A percentile compares a stretch with the other conserved stretches of the same genome.
Conservation (phyloP, 176 grass and related monocot species). For the Oryza meyeriana region DNA sequence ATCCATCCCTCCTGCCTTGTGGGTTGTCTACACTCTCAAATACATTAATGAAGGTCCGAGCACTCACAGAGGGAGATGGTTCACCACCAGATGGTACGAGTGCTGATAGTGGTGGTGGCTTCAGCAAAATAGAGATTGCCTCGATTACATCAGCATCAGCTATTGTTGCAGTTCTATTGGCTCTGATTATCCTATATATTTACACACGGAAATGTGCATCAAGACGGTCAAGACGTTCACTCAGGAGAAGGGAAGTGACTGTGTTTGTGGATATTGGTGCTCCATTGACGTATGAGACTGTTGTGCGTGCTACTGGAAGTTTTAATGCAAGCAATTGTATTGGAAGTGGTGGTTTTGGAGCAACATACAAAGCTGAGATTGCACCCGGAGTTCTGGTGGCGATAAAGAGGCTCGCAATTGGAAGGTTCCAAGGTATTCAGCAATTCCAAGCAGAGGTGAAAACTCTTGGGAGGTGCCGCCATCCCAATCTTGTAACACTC, state of each 20-base stretch:
- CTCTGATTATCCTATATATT: constrained; percentile 74
- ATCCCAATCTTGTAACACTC: constrained; percentile 88
- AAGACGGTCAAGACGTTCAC: constrained; percentile 47
- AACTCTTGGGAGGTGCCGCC: constrained; percentile 75
- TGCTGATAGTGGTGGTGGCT: constrained; percentile 25
- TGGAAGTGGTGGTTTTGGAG: constrained; percentile 92
- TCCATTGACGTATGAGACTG: constrained; percentile 79
- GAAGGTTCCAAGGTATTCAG: constrained; percentile 86
- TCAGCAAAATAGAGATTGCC: constrained; percentile 95
- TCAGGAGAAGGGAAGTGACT: constrained; percentile 67
- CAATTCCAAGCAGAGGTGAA: constrained; percentile 95
- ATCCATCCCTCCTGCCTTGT: constrained; percentile 58
- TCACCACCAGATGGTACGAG: constrained; percentile 35
- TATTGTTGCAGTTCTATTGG: constrained; percentile 89
- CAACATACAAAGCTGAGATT: constrained; percentile 96
- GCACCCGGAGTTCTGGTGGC: constrained; percentile 85
- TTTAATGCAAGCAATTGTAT: constrained; percentile 96
- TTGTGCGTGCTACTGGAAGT: constrained; percentile 67
- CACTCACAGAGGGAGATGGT: constrained; percentile 27
- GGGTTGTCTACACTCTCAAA: constrained; percentile 30
- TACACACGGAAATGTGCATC: constrained; percentile 78
- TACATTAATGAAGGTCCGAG: constrained; percentile 27
- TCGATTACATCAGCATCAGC: constrained; percentile 89
- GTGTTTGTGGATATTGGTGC: constrained; percentile 85
- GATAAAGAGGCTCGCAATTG: constrained; percentile 88